Base-by-base conservation (phyloP, 176 grass and related monocot species). In the Miscanthus lutarioriparius region DNA sequence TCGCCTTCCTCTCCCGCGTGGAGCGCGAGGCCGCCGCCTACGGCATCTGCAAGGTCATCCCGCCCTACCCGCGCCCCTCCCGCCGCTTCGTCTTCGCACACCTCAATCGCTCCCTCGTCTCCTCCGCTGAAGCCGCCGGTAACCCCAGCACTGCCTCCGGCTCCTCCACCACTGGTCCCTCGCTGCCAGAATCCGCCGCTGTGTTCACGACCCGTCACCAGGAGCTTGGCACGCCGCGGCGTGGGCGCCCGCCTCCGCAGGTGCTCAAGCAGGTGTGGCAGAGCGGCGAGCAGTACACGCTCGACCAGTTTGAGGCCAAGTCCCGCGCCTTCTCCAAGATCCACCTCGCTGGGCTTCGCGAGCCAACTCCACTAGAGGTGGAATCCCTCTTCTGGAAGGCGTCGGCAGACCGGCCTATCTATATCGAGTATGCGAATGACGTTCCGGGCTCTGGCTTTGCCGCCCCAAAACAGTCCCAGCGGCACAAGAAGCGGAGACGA, bases 21-120 rank as follows among this genome's bases (percentile, higher is more conserved):
- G 96, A 99, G 86, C 89, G 89, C 26, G 88, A 94, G 59, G 96
- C 96, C 37, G 86, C 93, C 49, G 84, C 88, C 48, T 99, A 89
- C 86, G 96, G 93, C 83, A 99, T 99, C 92, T 99, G 93, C 91
- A 99, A 99, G 90, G 94, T 99, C 75, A 92, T 99, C 19, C 96
- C 93, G 14, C 96, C 93, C 38, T 84, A 94, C 76, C 76, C 85
- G 8, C 91, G 89, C 45, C 93, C 96, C 38, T 92, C 96, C 70
- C 91, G 87, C 70, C 94, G 91, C 82, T 94, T 92, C 58, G 93
- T 91, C 64, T 92, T 99, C 65, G 53, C 88, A 3, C 92, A 96
- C 70, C 86, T 99, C 86, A 96, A 99, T 80, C 87, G 84, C 81
- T 96, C 96, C 78, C 83, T 99, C 40, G 40, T 61, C 75, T 17